phyloP scores from a whole-genome alignment of 306 rosid genomes.

The Acacia acuminata region DNA sequence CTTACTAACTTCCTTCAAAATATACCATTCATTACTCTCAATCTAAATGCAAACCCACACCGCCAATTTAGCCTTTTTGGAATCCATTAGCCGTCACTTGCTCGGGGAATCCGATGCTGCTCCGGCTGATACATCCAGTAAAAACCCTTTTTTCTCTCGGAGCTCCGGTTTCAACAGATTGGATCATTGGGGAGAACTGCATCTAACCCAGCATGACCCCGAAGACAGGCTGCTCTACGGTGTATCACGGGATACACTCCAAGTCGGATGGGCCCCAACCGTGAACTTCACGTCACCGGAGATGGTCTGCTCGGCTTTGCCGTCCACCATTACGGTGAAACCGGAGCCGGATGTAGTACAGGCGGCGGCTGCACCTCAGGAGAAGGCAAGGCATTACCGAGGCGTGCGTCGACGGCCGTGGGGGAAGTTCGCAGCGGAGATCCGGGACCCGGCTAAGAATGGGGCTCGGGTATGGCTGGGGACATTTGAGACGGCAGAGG shows the following conservation, averaged over 20 bases:
- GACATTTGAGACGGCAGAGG: slow-evolving; percentile 91
- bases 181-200: slow-evolving; percentile 78
- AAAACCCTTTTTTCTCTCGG: not conserved
- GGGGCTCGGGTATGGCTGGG: slow-evolving; percentile 99
- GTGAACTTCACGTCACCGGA: slow-evolving; percentile 11
- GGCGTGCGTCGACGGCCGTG: slow-evolving; percentile 94
- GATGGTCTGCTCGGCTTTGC: not conserved
- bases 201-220: slow-evolving; percentile 73
- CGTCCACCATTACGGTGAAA: slow-evolving; percentile 29
- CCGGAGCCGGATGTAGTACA: slow-evolving; percentile 45
- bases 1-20: too few species aligned
- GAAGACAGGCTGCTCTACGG: slow-evolving; percentile 86
- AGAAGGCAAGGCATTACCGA: slow-evolving; percentile 78
- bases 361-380: not conserved
- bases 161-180: slow-evolving; percentile 65
- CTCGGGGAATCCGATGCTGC: slow-evolving; percentile 53
- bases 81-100: slow-evolving; percentile 67
- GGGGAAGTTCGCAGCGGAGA: slow-evolving; percentile 98
- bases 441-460: slow-evolving; percentile 89
- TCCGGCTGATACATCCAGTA: too few species aligned
- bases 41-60: not conserved
- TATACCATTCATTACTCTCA: too few species aligned
- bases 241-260: slow-evolving; percentile 71
- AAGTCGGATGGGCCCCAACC: slow-evolving; percentile 79
- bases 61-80: slow-evolving; percentile 43